These are phyloP conservation scores for Thymus quinquecostatus DNA, from an alignment of 257 asterid genomes.

Conservation along the genomic window DNA sequence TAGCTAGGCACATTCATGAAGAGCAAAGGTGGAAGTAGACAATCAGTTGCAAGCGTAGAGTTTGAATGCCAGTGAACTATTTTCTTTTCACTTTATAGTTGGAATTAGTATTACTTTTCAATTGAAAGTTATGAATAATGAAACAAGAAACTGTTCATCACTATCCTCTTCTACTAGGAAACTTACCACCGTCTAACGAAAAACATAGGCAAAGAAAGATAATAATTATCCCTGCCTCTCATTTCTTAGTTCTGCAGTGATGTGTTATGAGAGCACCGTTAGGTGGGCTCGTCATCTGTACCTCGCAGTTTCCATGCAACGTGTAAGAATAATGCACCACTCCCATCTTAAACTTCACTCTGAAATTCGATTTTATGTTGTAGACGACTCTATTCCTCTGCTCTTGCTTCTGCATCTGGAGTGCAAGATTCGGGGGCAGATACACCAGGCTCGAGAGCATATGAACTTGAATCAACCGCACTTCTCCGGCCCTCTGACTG, in stretches of 20 bases:
- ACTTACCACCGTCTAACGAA: no score
- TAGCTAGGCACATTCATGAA: no score
- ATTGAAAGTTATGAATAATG: no score
- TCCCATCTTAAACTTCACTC: slow-evolving; percentile 58
- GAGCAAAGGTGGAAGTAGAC: no score
- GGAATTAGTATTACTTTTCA: no score
- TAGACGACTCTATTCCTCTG: slow-evolving; percentile 62
- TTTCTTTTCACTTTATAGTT: no score
- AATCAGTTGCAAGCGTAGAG: no score
- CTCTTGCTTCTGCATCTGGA: slow-evolving; percentile 69
- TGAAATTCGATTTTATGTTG: slow-evolving; percentile 59
- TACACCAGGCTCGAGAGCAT: slow-evolving; percentile 77
- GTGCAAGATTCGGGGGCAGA: slow-evolving; percentile 68
- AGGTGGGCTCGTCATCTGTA: slow-evolving; percentile 90
- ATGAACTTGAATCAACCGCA: slow-evolving; percentile 46
- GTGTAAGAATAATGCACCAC: slow-evolving; percentile 64
- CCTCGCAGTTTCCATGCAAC: slow-evolving; percentile 61
- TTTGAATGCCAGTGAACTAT: no score
- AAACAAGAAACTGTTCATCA: no score
- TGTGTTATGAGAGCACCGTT: slow-evolving; percentile 62
- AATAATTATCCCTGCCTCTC: slow-evolving; percentile 10
- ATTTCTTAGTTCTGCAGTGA: slow-evolving; percentile 73
- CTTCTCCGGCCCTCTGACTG: slow-evolving; percentile 53
- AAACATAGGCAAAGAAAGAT: not conserved
- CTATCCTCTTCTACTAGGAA: no score